phyloP scores from a whole-genome alignment of 495 filamentous ascomycete species.

The Polyplosphaeria fusca region DNA sequence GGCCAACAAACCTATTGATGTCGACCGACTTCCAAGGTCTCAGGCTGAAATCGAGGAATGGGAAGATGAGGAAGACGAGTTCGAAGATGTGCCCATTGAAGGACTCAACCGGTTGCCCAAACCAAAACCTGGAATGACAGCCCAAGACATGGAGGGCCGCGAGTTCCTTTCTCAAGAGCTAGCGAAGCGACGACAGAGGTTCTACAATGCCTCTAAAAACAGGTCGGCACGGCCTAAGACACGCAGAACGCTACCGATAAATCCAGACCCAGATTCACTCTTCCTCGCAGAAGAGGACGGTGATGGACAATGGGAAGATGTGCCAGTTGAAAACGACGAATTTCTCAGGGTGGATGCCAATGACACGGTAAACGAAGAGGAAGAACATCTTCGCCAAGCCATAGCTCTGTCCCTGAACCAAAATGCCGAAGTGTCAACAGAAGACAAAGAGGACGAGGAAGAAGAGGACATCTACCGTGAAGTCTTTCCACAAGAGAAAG shows the following conservation, averaged over 20 bases:
- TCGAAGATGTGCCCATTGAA: slow-evolving; percentile 95
- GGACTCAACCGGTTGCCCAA: slow-evolving; percentile 88
- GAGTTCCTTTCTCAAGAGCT: slow-evolving; percentile 41
- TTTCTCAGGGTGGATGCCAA: slow-evolving; percentile 42
- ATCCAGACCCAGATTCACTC: slow-evolving; percentile 51
- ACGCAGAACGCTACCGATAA: slow-evolving; percentile 18
- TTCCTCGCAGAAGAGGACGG: slow-evolving; percentile 58
- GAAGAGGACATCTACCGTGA: slow-evolving; percentile 47
- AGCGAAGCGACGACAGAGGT: slow-evolving; percentile 44
- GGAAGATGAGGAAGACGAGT: slow-evolving; percentile 68
- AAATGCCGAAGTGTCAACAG: slow-evolving; percentile 33
- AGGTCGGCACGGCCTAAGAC: slow-evolving; percentile 18
- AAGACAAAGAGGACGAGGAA: slow-evolving; percentile 41
- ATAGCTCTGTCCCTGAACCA: slow-evolving; percentile 73
- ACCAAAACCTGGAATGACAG: slow-evolving; percentile 13
- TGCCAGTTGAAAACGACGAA: slow-evolving; percentile 30
- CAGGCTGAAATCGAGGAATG: slow-evolving; percentile 59
- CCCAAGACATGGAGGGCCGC: slow-evolving; percentile 23
- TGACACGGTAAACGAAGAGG: slow-evolving; percentile 50
- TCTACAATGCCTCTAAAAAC: slow-evolving; percentile 45
- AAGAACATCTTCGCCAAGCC: slow-evolving; percentile 74
- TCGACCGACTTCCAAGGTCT: slow-evolving; percentile 60
- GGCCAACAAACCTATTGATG: slow-evolving; percentile 80
- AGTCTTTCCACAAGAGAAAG: slow-evolving; percentile 51
- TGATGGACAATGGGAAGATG: slow-evolving; percentile 39